phyloP scores from a whole-genome alignment of 495 filamentous ascomycete species.

The Haplographium delicatum region DNA sequence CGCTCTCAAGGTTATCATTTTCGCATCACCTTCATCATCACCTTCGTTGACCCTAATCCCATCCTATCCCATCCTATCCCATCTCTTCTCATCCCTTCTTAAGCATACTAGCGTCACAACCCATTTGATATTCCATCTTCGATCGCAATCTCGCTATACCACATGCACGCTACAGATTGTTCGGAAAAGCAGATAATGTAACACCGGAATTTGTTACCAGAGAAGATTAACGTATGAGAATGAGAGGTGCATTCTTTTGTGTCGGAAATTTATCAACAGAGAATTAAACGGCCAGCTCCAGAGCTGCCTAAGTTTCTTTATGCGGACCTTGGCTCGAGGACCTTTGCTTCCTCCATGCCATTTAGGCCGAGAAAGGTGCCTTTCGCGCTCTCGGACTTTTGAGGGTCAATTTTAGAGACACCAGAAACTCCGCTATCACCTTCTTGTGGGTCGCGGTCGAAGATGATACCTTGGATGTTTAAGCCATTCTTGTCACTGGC shows the following conservation, averaged over 20 bases:
- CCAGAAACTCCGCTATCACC: slow-evolving; percentile 46
- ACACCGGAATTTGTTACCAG: slow-evolving; percentile 5
- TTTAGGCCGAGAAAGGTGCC: slow-evolving; percentile 13
- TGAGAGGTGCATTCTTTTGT: not conserved
- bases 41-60: not conserved
- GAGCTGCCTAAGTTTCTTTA: not conserved
- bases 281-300: not conserved
- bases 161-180: slow-evolving; percentile 1
- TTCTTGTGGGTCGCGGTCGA: slow-evolving; percentile 33
- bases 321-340: slow-evolving; percentile 7
- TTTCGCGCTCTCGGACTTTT: slow-evolving; percentile 15
- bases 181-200: slow-evolving; percentile 10
- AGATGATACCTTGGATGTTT: slow-evolving; percentile 35
- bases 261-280: slow-evolving; percentile 4
- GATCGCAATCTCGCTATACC: too few species aligned
- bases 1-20: slow-evolving; percentile 5
- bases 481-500: slow-evolving; percentile 35
- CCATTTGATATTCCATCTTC: too few species aligned
- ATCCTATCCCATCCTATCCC: not conserved
- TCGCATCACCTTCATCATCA: too few species aligned
- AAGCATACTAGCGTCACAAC: too few species aligned
- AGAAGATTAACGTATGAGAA: slow-evolving; percentile 1
- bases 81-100: not conserved
- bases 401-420: slow-evolving; percentile 13
- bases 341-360: not conserved